Evolutionary conservation across 352 stramenopile species (phyloP).

Genomic region (Pythium plurisporium): DNA sequence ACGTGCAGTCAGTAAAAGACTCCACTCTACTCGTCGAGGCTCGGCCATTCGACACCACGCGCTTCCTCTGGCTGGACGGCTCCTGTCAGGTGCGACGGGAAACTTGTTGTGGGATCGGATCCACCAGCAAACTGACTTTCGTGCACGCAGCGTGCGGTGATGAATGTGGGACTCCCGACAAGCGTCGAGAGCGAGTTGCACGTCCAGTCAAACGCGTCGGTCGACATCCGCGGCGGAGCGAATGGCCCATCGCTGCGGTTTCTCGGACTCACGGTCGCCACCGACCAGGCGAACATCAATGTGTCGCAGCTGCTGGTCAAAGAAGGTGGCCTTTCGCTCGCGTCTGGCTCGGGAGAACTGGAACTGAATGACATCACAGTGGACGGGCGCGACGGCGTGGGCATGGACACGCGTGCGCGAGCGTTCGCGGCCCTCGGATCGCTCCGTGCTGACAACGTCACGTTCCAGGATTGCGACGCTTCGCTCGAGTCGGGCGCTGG

Average conservation of each 20-base stretch:
- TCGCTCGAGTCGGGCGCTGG: slow-evolving; percentile 43
- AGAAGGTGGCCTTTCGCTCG: slow-evolving; percentile 29
- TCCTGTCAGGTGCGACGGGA: slow-evolving; percentile 59
- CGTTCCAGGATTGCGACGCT: slow-evolving; percentile 52
- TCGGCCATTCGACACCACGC: slow-evolving; percentile 32
- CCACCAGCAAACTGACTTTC: too few species aligned
- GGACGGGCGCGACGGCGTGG: slow-evolving; percentile 25
- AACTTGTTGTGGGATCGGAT: not conserved
- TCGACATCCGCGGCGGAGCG: slow-evolving; percentile 30
- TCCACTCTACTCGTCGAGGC: slow-evolving; percentile 24
- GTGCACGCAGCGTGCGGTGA: slow-evolving; percentile 38
- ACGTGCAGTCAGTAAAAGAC: slow-evolving; percentile 25
- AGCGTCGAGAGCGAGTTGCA: slow-evolving; percentile 22
- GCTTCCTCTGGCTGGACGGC: slow-evolving; percentile 62
- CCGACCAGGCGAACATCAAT: slow-evolving; percentile 46
- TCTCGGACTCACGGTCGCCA: slow-evolving; percentile 30
- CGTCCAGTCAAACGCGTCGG: slow-evolving; percentile 47
- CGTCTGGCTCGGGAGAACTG: slow-evolving; percentile 49
- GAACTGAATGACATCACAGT: slow-evolving; percentile 37
- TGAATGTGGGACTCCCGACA: slow-evolving; percentile 36
- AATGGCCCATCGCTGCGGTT: slow-evolving; percentile 27
- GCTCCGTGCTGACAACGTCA: slow-evolving; percentile 38
- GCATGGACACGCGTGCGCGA: slow-evolving; percentile 25
- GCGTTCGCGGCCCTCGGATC: slow-evolving; percentile 47
- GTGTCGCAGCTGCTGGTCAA: slow-evolving; percentile 35